These are phyloP conservation scores for Cenchrus americanus DNA, from an alignment of 176 grass and related monocot species.

Conservation along the genomic window DNA sequence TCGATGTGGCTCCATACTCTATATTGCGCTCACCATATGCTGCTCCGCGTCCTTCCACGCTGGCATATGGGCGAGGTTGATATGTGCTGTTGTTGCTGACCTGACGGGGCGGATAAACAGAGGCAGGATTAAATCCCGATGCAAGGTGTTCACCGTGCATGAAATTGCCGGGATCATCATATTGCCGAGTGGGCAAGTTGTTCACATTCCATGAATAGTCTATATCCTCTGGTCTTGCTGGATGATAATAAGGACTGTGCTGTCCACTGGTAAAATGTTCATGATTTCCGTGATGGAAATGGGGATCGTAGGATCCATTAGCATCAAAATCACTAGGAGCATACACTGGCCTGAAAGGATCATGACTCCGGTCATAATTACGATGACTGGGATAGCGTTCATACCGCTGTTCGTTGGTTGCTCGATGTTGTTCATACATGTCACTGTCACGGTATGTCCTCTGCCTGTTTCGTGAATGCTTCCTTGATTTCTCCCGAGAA, in stretches of 20 bases:
- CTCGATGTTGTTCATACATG: neutral
- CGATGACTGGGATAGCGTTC: neutral
- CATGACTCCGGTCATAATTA: no score
- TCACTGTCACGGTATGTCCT: neutral
- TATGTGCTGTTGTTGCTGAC: neutral
- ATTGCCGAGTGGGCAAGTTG: neutral
- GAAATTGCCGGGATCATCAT: neutral
- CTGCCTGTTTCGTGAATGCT: neutral
- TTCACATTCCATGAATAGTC: neutral
- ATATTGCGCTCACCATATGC: neutral
- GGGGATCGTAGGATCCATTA: neutral
- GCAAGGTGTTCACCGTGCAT: neutral
- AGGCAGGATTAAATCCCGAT: neutral
- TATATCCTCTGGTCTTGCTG: neutral
- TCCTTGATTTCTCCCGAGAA: slow-evolving; percentile 23
- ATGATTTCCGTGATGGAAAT: neutral
- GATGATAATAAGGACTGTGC: neutral
- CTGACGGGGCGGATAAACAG: neutral
- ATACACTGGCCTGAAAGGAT: neutral
- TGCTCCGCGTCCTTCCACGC: neutral
- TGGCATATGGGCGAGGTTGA: slow-evolving; percentile 3
- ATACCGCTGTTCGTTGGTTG: slow-evolving; percentile 1
- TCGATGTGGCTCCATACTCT: neutral
- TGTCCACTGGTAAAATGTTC: neutral
- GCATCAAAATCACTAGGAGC: slow-evolving; percentile 21